Evolutionary conservation across 2,329 filamentous ascomycete species (phyloP).

Genomic region (Cladophialophora psammophila): DNA sequence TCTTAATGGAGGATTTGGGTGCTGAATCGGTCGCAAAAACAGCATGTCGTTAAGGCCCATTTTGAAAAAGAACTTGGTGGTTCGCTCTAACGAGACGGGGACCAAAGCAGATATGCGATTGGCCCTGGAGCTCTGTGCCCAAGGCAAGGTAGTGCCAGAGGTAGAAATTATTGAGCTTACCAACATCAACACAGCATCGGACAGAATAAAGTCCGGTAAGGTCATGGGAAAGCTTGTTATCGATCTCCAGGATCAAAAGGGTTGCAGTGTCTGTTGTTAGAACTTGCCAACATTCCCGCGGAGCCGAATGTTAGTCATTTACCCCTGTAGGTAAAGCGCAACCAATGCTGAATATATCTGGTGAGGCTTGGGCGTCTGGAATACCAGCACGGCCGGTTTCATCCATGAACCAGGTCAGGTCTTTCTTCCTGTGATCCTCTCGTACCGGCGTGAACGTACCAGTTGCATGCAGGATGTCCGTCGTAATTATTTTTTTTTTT

Average conservation of each 20-base stretch:
- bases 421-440: no score
- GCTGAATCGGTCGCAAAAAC: neutral
- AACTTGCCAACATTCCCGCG: no score
- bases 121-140: constrained; percentile 7
- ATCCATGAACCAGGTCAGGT: no score
- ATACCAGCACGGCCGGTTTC: no score
- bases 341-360: no score
- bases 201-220: constrained; percentile 15
- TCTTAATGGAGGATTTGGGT: neutral
- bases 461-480: no score
- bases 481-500: no score
- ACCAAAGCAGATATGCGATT: constrained; percentile 14
- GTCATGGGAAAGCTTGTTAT: constrained; percentile 22
- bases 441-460: no score
- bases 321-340: no score
- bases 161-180: constrained; percentile 16
- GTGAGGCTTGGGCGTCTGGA: no score
- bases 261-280: no score
- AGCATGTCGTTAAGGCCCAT: constrained; percentile 20
- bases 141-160: constrained; percentile 19
- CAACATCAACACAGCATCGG: constrained; percentile 16
- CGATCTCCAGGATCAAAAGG: neutral
- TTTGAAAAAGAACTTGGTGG: constrained; percentile 15
- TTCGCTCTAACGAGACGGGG: constrained; percentile 22
- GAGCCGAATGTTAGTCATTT: no score